Base-by-base conservation (phyloP, 2,329 filamentous ascomycete species). In the Exophiala aquamarina region DNA sequence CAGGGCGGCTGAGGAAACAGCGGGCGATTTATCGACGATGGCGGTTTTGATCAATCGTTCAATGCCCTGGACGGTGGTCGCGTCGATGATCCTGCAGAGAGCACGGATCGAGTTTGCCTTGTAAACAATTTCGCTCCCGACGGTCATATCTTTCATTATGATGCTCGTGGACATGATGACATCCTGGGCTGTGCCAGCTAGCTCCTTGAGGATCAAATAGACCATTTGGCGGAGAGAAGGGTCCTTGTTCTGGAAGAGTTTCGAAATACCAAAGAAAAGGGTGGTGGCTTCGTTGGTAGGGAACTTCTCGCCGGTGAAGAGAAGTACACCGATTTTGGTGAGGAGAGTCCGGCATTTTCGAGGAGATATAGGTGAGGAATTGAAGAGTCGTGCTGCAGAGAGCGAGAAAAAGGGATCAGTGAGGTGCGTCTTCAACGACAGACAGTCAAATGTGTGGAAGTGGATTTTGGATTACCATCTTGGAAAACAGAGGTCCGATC, bases 111-210 rank as follows among this genome's bases (percentile, higher is more conserved):
- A 92, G 74, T 98, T 98, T 42, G 93, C 89, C 63, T 93, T 82
- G 75, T 91, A 96, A 47, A 96, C 83, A 43, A 91, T 86, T 66
- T 97, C 93, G 64, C 89, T 96, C 63, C 91, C 89, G 55, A 94
- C 90, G 42, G 91, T 90, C 9, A 92, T 96, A 69, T 98, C 93
- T 77, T 98, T 98, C 93, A 97, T 98, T 61, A 98, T 96, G 60
- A 92, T 96, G 72, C 89, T 95, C 14, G 93, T 98, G 54, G 96
- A 93, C 93, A 98, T 97, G 68, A 98, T 98, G 57, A 96, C 94
- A 78, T 98, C 93, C 75, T 97, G 90, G 49, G 93, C 93, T 18
- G 90, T 95, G 69, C 84, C 83, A 59, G 92, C 89, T 63, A 98
- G 79, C 79, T 98, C 93, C 82, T 97, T 98, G 76, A 97, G 89